phyloP scores from a whole-genome alignment of 1,139 yeast genomes.

The Sugiyamaella pinicola region DNA sequence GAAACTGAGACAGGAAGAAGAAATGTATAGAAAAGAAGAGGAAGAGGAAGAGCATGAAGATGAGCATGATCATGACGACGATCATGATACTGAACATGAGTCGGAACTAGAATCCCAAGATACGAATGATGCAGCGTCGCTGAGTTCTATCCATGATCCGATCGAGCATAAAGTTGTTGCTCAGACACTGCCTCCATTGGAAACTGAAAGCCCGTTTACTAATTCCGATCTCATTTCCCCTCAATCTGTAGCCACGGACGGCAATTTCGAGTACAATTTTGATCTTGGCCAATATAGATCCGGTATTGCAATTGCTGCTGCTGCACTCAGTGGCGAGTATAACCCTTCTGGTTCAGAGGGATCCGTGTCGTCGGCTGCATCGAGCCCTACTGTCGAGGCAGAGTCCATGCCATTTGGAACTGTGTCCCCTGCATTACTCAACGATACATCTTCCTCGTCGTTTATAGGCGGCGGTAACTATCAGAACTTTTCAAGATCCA shows the following conservation, averaged over 20 bases:
- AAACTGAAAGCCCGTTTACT: constrained; percentile 13
- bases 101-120: too few species aligned
- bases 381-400: constrained; percentile 22
- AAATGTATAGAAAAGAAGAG: background rate
- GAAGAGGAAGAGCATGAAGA: constrained; percentile 7
- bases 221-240: constrained; percentile 14
- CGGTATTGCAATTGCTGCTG: constrained; percentile 34
- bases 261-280: constrained; percentile 10
- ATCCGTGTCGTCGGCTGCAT: constrained; percentile 21
- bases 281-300: constrained; percentile 29
- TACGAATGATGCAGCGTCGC: background rate
- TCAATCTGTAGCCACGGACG: constrained; percentile 8
- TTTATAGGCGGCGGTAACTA: constrained; percentile 1
- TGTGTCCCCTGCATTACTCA: constrained; percentile 25
- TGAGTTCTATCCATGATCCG: background rate
- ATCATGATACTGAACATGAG: background rate
- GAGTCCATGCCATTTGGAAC: constrained; percentile 25
- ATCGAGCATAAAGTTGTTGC: background rate
- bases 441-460: constrained; percentile 13
- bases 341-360: constrained; percentile 20
- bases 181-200: constrained; percentile 1
- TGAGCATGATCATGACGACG: background rate
- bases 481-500: constrained; percentile 14
- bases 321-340: constrained; percentile 27
- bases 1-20: background rate